A percentile compares a stretch with the other conserved stretches of the same genome.
phyloP scores from a whole-genome alignment of 192 early-diverging fungal species.

The Oehlia diaphana region DNA sequence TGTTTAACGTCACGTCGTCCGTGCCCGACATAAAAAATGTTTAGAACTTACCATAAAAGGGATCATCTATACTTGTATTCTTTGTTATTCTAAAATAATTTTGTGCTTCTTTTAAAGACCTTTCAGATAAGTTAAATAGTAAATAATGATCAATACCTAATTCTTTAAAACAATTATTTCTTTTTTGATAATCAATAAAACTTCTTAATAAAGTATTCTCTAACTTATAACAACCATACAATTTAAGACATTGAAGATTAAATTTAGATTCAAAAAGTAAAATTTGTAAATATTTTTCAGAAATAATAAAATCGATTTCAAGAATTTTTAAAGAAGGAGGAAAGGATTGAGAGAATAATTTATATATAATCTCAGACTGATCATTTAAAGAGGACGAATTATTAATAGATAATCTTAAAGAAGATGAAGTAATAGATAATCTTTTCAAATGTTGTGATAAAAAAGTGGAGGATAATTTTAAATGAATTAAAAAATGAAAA shows the following conservation, averaged over 20 bases:
- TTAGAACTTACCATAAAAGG: neutral
- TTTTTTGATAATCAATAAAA: neutral
- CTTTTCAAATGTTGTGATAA: no score
- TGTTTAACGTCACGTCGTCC: no score
- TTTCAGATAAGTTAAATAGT: neutral
- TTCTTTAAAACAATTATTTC: neutral
- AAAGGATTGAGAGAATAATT: neutral
- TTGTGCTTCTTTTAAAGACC: neutral
- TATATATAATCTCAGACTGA: neutral
- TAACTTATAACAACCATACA: neutral
- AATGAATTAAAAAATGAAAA: neutral
- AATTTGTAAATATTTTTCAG: neutral
- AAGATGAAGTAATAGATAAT: no score
- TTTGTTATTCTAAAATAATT: neutral
- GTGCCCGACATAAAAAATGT: no score
- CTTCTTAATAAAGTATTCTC: neutral
- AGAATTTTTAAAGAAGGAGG: neutral
- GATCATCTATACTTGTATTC: neutral
- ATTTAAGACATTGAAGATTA: neutral
- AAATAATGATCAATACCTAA: neutral
- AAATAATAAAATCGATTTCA: neutral
- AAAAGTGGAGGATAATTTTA: neutral
- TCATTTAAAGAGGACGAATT: no score
- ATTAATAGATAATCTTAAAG: no score
- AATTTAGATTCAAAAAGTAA: neutral